Evolutionary conservation across 1,284 basidiomycete genomes (phyloP), one percentile per base, ranked within the genome.

Genomic region (Cystobasidium sp.): DNA sequence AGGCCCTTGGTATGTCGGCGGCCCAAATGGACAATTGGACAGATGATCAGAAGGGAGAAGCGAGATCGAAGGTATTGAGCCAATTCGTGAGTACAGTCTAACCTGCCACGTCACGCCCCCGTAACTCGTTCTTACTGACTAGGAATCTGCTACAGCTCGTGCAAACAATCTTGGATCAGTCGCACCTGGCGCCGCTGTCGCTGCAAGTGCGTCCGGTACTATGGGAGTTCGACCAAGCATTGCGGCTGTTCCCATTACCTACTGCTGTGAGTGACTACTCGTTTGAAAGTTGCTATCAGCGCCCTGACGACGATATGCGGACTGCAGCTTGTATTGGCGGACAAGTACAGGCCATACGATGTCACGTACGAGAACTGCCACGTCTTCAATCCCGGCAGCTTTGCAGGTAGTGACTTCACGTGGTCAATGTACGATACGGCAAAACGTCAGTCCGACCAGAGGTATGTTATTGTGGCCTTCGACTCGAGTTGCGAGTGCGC

Each of bases 301-400:
- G 20, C 3, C 12, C 8, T 63, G 39, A 12, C n/a, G 12, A 43
- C 61, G 16, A 47, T 12, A 12, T 7, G 43, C n/a, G 24, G 3
- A 8, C 52, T 59, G 12, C 79, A 96, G 93, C 85, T 97, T 24
- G 87, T 99, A n/a, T 86, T 99, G 12, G 97, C 97, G 0, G 97
- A 99, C 84, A 94, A 91, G 82, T 98, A 97, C 82, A 95, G 98
- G 80, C 88, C 92, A 47, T 99, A 93, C 82, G 94, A 97, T 80
- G 86, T 98, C 78, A 99, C 95, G 0, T 99, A 99, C 81, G 95
- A 96, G 77, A 94, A 93, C 6, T 99, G 97, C 80, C 96, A 98
- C 83, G 97, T 99, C 41, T 94, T 99, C 86, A 99, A 99, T 82
- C 97, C 97, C 0, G 96, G 97, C 14, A 55, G 67, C 37, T 76